Evolutionary conservation across 305 asterid genomes (phyloP).

Genomic region (Vinca major): DNA sequence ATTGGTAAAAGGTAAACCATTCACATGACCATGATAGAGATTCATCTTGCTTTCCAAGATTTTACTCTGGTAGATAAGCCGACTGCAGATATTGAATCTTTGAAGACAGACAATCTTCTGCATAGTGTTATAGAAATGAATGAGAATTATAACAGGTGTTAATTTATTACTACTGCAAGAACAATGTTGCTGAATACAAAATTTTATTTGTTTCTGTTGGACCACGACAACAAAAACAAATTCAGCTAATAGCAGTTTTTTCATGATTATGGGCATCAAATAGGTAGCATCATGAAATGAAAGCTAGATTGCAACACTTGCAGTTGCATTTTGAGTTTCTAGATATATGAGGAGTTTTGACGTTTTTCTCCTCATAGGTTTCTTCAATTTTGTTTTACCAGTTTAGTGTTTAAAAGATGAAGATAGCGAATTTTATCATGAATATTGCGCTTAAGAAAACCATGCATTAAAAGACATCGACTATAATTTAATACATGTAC

Average conservation of each 20-base stretch:
- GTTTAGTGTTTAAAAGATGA: background rate
- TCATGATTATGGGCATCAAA: background rate
- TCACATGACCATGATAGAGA: slow-evolving; percentile 8
- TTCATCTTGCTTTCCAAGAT: background rate
- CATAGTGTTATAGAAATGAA: background rate
- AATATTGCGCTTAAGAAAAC: background rate
- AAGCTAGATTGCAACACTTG: background rate
- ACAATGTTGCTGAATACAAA: background rate
- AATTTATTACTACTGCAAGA: too few relatives aligned
- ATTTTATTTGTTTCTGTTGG: background rate
- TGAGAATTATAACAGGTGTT: background rate
- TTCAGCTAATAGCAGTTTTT: background rate
- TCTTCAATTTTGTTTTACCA: background rate
- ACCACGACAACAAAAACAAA: background rate
- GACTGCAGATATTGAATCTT: background rate
- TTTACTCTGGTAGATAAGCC: background rate
- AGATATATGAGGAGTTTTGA: background rate
- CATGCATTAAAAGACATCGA: background rate
- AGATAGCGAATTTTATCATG: background rate
- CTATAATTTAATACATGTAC: background rate
- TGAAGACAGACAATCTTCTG: background rate
- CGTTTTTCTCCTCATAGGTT: background rate
- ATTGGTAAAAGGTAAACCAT: slow-evolving; percentile 70
- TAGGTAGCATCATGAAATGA: background rate
- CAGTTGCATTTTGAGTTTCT: background rate